phyloP scores from a whole-genome alignment of 106 monocot species.

The Phalaenopsis equestris region DNA sequence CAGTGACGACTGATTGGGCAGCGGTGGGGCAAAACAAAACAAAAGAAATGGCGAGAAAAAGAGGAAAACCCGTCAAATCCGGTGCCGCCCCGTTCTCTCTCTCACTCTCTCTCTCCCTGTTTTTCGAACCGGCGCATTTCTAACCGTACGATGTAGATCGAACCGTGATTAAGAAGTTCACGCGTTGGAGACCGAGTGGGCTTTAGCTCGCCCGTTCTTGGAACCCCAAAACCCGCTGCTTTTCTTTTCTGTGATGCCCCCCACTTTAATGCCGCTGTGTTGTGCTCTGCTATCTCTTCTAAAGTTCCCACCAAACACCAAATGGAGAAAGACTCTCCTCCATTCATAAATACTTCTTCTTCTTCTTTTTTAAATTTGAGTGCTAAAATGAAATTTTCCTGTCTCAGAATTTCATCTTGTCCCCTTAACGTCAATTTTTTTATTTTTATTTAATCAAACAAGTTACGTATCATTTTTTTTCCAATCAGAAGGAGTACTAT shows the following conservation, averaged over 20 bases:
- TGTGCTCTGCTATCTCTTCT: background rate
- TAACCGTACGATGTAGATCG: background rate
- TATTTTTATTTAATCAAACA: background rate
- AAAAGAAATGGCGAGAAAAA: conserved; percentile 9
- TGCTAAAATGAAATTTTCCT: background rate
- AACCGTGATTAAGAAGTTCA: background rate
- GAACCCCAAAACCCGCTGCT: conserved; percentile 10
- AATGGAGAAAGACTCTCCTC: background rate
- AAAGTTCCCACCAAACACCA: conserved; percentile 6
- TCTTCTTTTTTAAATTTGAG: background rate
- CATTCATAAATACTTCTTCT: background rate
- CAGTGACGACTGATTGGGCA: conserved; percentile 7
- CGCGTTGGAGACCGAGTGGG: background rate
- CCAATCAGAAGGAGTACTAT: too few relatives aligned
- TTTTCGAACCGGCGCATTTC: background rate
- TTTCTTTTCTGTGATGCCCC: conserved; percentile 9
- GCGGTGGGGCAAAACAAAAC: conserved; percentile 5
- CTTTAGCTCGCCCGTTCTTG: background rate
- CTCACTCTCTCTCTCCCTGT: background rate
- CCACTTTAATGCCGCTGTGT: conserved; percentile 6
- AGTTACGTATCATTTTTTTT: too few relatives aligned
- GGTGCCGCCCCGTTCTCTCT: conserved; percentile 2
- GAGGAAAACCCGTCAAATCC: conserved; percentile 12
- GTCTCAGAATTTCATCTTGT: too few relatives aligned
- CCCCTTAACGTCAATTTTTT: background rate